Percentiles rank a stretch among this genome's conserved stretches.
These are phyloP conservation scores for Vachellia collinsii DNA, from an alignment of 306 rosid species.

Conservation along the genomic window DNA sequence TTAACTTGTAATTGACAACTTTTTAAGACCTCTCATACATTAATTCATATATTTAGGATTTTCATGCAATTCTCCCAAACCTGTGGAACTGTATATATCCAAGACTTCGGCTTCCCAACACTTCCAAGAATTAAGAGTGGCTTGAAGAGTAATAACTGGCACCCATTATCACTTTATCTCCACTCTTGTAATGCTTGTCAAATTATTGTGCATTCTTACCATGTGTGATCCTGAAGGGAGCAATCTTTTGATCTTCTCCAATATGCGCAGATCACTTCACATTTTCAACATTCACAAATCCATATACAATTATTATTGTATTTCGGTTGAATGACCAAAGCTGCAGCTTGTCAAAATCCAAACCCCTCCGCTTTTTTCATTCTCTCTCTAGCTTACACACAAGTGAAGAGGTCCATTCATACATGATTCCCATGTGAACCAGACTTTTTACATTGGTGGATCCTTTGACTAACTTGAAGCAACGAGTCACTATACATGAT, in stretches of 20 bases:
- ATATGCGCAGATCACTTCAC: neutral
- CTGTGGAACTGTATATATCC: neutral
- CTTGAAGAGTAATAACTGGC: no score
- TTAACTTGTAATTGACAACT: no score
- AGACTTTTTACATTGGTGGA: constrained; percentile 20
- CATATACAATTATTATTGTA: no score
- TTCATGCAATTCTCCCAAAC: no score
- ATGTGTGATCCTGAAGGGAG: neutral
- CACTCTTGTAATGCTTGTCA: neutral
- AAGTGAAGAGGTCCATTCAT: neutral
- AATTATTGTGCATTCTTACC: neutral
- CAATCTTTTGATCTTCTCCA: neutral
- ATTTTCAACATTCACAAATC: no score
- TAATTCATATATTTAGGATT: no score
- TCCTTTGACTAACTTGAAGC: constrained; percentile 31
- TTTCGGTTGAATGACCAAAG: neutral
- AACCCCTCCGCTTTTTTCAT: neutral
- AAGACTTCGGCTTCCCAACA: no score
- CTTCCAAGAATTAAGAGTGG: no score
- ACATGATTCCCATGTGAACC: neutral
- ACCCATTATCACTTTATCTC: neutral
- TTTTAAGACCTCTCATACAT: no score
- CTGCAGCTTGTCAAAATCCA: neutral
- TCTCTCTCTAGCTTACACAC: neutral
- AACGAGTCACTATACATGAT: constrained; percentile 59